A percentile compares a stretch with the other conserved stretches of the same genome.
Evolutionary conservation across 2,329 filamentous ascomycete species (phyloP).

Genomic region (Scopulariopsis brevicaulis): DNA sequence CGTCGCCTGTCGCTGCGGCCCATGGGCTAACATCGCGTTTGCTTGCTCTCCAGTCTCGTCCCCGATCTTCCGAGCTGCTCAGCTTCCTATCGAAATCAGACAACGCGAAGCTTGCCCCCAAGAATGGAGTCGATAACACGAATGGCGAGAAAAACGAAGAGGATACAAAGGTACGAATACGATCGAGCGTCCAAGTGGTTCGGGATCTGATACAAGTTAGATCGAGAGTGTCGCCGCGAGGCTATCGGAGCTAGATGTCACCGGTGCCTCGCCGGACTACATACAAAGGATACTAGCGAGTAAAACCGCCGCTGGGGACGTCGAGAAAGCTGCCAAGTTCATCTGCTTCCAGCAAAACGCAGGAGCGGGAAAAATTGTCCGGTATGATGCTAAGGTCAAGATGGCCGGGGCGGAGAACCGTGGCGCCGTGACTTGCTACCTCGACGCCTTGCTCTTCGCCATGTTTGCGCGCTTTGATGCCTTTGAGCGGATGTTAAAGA

Average conservation of each 20-base stretch:
- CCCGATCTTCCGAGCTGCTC: conserved; percentile 44
- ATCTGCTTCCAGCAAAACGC: conserved; percentile 72
- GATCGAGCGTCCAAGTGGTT: not conserved
- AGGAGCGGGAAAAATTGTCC: conserved; percentile 64
- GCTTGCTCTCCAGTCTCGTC: conserved; percentile 29
- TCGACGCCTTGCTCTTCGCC: conserved; percentile 83
- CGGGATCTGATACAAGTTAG: conserved; percentile 13
- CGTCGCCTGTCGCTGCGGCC: not conserved
- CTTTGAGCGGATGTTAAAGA: conserved; percentile 83
- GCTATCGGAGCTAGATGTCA: conserved; percentile 28
- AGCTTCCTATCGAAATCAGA: conserved; percentile 55
- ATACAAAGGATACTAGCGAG: conserved; percentile 45
- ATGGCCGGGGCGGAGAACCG: conserved; percentile 83
- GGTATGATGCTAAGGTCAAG: conserved; percentile 58
- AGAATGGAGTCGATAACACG: conserved; percentile 28
- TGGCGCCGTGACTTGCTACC: conserved; percentile 81
- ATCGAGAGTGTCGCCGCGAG: conserved; percentile 19
- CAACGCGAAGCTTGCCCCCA: conserved; percentile 32
- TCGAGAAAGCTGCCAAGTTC: conserved; percentile 64
- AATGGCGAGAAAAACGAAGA: conserved; percentile 33
- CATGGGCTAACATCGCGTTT: not conserved
- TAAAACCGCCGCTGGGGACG: conserved; percentile 55
- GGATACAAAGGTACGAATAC: conserved; percentile 23
- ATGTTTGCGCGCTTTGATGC: conserved; percentile 89
- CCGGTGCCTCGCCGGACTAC: conserved; percentile 42